Conservation (phyloP, 2,329 filamentous ascomycete genomes). For the Xylaria sp. region DNA sequence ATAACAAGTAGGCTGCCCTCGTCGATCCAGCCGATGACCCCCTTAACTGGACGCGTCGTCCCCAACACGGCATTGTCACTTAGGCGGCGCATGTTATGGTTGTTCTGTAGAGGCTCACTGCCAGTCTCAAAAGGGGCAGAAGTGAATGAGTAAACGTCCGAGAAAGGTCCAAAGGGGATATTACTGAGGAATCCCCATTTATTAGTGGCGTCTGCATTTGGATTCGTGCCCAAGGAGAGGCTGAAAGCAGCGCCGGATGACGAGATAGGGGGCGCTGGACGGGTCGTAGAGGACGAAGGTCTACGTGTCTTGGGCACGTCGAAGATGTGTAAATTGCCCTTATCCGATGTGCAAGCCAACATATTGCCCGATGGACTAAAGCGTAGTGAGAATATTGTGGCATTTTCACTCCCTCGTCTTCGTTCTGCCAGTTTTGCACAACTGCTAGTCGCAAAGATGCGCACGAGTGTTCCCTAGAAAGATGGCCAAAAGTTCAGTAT, state of each 20-base stretch:
- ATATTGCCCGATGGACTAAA: slow-evolving; percentile 85
- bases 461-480: slow-evolving; percentile 82
- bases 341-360: slow-evolving; percentile 94
- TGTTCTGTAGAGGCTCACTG: slow-evolving; percentile 70
- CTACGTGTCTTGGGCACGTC: slow-evolving; percentile 74
- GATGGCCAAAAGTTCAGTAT: slow-evolving; percentile 37
- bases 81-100: slow-evolving; percentile 47
- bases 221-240: slow-evolving; percentile 36
- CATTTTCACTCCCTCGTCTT: slow-evolving; percentile 87
- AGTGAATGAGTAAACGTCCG: slow-evolving; percentile 87
- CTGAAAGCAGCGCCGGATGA: slow-evolving; percentile 35
- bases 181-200: slow-evolving; percentile 90
- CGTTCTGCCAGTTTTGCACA: slow-evolving; percentile 86
- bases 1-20: slow-evolving; percentile 80
- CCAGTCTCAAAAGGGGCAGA: slow-evolving; percentile 85
- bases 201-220: slow-evolving; percentile 65
- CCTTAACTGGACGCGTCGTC: slow-evolving; percentile 75
- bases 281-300: slow-evolving; percentile 42
- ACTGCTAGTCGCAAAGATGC: slow-evolving; percentile 83
- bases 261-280: slow-evolving; percentile 37
- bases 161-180: slow-evolving; percentile 89
- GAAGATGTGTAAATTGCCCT: slow-evolving; percentile 94
- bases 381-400: slow-evolving; percentile 85
- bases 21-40: slow-evolving; percentile 84
- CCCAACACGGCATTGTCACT: slow-evolving; percentile 57